These are phyloP conservation scores for Dioscorea dumetorum DNA, from an alignment of 106 monocot genomes.

Conservation along the genomic window DNA sequence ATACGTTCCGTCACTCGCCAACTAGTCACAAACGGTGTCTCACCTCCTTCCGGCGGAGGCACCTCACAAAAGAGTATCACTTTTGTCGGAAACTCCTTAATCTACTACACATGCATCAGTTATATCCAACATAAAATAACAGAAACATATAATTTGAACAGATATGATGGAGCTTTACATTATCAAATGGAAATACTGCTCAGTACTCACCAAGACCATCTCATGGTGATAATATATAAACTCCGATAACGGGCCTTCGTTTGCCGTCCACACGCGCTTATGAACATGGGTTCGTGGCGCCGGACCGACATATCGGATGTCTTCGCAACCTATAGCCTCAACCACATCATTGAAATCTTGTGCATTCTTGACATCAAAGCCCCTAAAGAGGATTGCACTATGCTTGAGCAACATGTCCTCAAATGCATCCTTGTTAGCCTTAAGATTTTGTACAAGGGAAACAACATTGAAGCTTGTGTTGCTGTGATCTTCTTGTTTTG, in stretches of 20 bases:
- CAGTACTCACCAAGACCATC: slow-evolving; percentile 33
- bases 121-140: neutral
- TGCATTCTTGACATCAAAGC: slow-evolving; percentile 26
- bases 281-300: slow-evolving; percentile 21
- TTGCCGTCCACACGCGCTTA: slow-evolving; percentile 28
- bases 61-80: slow-evolving; percentile 32
- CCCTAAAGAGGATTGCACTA: slow-evolving; percentile 28
- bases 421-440: slow-evolving; percentile 18
- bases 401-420: slow-evolving; percentile 14
- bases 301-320: slow-evolving; percentile 25
- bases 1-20: slow-evolving; percentile 20
- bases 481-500: neutral
- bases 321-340: slow-evolving; percentile 26
- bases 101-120: slow-evolving; percentile 1
- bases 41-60: slow-evolving; percentile 27
- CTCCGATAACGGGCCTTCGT: slow-evolving; percentile 22
- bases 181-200: neutral
- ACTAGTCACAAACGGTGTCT: slow-evolving; percentile 35
- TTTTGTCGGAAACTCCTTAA: slow-evolving; percentile 23
- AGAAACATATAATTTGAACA: neutral
- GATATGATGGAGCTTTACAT: too few species aligned
- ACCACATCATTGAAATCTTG: slow-evolving; percentile 27
- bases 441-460: slow-evolving; percentile 9
- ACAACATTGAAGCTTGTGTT: neutral
- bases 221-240: slow-evolving; percentile 36